Conservation (phyloP, 495 filamentous ascomycete species). For the Tuber aestivum region DNA sequence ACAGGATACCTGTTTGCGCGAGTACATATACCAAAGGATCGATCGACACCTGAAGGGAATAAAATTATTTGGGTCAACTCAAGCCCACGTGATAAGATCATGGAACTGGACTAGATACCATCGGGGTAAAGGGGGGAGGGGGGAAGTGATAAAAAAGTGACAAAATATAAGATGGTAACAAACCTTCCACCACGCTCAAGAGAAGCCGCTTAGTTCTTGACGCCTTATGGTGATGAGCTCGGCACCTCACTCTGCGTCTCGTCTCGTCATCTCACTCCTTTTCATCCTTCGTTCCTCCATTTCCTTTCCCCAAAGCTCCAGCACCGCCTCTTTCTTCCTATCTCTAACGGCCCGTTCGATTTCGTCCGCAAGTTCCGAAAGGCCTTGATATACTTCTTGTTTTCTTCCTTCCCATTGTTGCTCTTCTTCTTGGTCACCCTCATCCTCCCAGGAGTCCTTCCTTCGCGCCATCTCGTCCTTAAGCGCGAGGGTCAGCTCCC, state of each 20-base stretch:
- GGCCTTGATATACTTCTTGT: conserved; percentile 36
- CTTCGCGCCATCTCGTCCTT: conserved; percentile 45
- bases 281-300: conserved; percentile 30
- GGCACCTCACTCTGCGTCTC: conserved; percentile 2
- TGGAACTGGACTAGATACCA: neutral
- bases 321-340: conserved; percentile 37
- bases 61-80: neutral
- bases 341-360: conserved; percentile 38
- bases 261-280: conserved; percentile 17
- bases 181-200: conserved; percentile 21
- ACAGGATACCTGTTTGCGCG: neutral
- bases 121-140: neutral
- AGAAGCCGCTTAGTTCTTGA: conserved; percentile 15
- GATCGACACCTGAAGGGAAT: neutral
- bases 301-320: conserved; percentile 38
- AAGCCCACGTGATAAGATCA: neutral
- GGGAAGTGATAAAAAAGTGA: conserved; percentile 4
- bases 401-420: conserved; percentile 44
- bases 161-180: conserved; percentile 16
- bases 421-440: conserved; percentile 39
- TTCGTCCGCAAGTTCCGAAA: conserved; percentile 31
- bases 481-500: conserved; percentile 59
- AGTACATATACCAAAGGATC: neutral
- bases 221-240: conserved; percentile 8
- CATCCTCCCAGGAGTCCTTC: conserved; percentile 40